A percentile compares a stretch with the other conserved stretches of the same genome.
Evolutionary conservation across 225 moss, liverwort and hornwort species (phyloP).

Genomic region (Sphagnum tenellum): DNA sequence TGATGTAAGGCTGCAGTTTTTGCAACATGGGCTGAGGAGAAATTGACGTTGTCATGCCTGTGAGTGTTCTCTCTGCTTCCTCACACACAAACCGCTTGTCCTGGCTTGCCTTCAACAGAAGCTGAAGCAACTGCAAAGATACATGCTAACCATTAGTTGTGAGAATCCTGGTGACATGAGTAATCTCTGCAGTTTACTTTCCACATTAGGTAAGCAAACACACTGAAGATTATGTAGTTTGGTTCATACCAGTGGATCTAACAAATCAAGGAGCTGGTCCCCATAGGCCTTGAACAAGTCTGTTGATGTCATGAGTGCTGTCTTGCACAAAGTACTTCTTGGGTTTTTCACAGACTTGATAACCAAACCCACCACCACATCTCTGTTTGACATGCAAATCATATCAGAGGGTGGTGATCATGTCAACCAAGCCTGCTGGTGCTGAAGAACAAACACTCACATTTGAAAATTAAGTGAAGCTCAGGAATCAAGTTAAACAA

Average conservation of each 20-base stretch:
- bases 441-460: too few species aligned
- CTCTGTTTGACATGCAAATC: conserved; percentile 19
- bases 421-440: too few species aligned
- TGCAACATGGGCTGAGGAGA: conserved; percentile 58
- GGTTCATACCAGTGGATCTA: conserved; percentile 76
- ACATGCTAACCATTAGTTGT: conserved; percentile 14
- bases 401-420: background rate
- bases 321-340: conserved; percentile 93
- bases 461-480: too few species aligned
- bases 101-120: conserved; percentile 88
- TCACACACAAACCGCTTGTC: conserved; percentile 99
- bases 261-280: conserved; percentile 58
- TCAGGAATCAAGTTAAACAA: background rate
- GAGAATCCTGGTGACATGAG: background rate
- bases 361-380: conserved; percentile 56
- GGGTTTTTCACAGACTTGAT: conserved; percentile 95
- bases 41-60: conserved; percentile 65
- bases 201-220: background rate
- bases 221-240: background rate
- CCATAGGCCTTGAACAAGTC: conserved; percentile 78
- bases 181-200: background rate
- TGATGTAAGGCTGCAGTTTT: conserved; percentile 84
- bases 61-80: conserved; percentile 82
- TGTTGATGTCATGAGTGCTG: conserved; percentile 84
- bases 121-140: conserved; percentile 71